These are phyloP conservation scores for Cutaneotrichosporon cutaneum DNA, from an alignment of 1,284 basidiomycete genomes.

Conservation along the genomic window DNA sequence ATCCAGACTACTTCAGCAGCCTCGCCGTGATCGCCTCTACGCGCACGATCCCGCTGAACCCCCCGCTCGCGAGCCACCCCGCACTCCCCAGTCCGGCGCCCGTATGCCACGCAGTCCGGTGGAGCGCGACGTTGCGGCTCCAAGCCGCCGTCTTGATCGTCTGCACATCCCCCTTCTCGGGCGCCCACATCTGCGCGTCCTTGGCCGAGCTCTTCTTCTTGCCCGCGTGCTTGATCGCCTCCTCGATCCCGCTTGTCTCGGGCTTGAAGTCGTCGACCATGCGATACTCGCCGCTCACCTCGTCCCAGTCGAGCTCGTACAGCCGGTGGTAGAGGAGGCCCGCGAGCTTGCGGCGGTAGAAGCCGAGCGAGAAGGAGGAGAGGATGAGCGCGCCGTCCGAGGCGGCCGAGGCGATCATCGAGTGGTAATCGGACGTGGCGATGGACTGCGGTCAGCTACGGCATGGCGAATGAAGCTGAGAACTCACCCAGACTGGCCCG, in stretches of 20 bases:
- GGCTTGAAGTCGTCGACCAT: constrained; percentile 82
- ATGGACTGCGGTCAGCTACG: constrained; percentile 59
- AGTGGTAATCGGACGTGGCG: constrained; percentile 76
- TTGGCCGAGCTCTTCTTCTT: constrained; percentile 23
- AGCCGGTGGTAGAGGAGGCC: constrained; percentile 74
- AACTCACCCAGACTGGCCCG: constrained; percentile 75
- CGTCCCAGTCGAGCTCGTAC: constrained; percentile 81
- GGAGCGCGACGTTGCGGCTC: constrained; percentile 70
- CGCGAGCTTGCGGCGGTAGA: constrained; percentile 53
- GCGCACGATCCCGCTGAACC: constrained; percentile 77
- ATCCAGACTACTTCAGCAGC: background rate
- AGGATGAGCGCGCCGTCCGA: constrained; percentile 70
- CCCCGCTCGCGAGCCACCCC: constrained; percentile 70
- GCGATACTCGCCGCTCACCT: constrained; percentile 66
- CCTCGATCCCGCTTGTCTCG: constrained; percentile 55
- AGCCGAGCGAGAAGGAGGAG: constrained; percentile 27
- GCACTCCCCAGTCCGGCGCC: constrained; percentile 66
- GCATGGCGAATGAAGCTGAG: no score
- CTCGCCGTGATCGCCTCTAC: constrained; percentile 64
- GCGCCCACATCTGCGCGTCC: constrained; percentile 18
- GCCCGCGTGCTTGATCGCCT: constrained; percentile 18
- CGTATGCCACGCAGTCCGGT: constrained; percentile 75
- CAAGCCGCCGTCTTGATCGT: constrained; percentile 61
- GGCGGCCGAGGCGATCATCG: constrained; percentile 73
- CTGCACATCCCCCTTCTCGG: constrained; percentile 16